A percentile compares a stretch with the other conserved stretches of the same genome.
phyloP scores from a whole-genome alignment of 768 basidiomycete species.

The Hygrophorus russula region DNA sequence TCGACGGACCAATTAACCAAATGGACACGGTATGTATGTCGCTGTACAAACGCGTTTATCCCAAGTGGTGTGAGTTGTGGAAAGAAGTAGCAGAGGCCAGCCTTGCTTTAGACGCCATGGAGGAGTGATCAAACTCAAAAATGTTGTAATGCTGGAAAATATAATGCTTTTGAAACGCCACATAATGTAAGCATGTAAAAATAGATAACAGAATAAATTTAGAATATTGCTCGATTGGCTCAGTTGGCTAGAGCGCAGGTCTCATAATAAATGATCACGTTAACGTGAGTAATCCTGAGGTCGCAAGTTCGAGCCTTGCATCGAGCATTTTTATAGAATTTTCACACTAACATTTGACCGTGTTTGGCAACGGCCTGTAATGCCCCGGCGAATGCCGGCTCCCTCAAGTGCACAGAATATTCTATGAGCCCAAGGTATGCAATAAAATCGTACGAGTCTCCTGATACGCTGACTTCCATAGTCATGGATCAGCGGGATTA shows the following conservation, averaged over 20 bases:
- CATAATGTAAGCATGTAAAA: no score
- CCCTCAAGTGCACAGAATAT: no score
- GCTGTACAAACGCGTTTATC: constrained; percentile 90
- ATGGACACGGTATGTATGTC: constrained; percentile 98
- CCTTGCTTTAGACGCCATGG: constrained; percentile 24
- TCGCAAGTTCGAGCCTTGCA: constrained; percentile 47
- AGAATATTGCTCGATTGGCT: constrained; percentile 38
- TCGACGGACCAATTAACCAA: constrained; percentile 86
- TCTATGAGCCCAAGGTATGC: no score
- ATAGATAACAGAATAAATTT: no score
- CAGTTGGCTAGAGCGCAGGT: constrained; percentile 47
- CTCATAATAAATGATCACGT: constrained; percentile 23
- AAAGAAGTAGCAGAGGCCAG: constrained; percentile 11
- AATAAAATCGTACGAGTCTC: no score
- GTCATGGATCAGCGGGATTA: no score
- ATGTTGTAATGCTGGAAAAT: background rate
- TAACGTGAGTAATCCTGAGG: constrained; percentile 35
- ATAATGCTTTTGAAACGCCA: no score
- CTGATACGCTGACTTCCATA: no score
- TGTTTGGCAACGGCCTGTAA: no score
- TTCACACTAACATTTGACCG: no score
- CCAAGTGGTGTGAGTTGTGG: constrained; percentile 69
- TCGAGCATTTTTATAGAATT: no score
- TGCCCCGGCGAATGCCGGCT: no score
- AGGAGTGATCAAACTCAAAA: constrained; percentile 19